Evolutionary conservation across 305 asterid species (phyloP).

Genomic region (Solanum hybrid): DNA sequence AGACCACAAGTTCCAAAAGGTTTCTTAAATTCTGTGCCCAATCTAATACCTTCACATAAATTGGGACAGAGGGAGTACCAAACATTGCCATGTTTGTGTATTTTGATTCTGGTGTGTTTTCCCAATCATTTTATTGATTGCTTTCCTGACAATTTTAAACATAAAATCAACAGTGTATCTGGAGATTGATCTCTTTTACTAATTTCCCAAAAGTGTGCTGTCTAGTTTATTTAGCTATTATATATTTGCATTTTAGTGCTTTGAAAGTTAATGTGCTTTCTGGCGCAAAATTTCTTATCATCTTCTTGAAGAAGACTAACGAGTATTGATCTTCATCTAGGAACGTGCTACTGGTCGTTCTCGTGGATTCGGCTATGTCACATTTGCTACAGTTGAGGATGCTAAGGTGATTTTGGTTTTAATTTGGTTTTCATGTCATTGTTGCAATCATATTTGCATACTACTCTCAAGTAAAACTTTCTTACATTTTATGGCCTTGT

Average conservation of each 20-base stretch:
- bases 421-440: background rate
- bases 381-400: slow-evolving; percentile 70
- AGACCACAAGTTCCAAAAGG: background rate
- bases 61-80: background rate
- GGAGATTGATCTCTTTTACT: background rate
- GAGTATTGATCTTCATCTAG: slow-evolving; percentile 27
- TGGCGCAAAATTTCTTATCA: background rate
- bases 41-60: background rate
- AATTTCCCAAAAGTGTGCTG: background rate
- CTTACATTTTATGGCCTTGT: background rate
- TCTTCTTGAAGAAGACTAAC: slow-evolving; percentile 10
- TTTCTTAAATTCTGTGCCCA: background rate
- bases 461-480: background rate
- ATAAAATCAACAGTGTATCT: background rate
- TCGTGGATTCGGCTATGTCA: slow-evolving; percentile 95
- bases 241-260: background rate
- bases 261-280: slow-evolving; percentile 4
- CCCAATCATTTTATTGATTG: background rate
- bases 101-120: background rate
- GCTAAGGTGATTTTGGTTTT: slow-evolving; percentile 50
- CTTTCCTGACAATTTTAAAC: background rate
- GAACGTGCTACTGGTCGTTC: slow-evolving; percentile 93
- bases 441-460: slow-evolving; percentile 2
- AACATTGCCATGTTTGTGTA: background rate
- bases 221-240: background rate